Conservation (phyloP, 192 early-diverging fungal species). For the Gorgonomyces haynaldii region DNA sequence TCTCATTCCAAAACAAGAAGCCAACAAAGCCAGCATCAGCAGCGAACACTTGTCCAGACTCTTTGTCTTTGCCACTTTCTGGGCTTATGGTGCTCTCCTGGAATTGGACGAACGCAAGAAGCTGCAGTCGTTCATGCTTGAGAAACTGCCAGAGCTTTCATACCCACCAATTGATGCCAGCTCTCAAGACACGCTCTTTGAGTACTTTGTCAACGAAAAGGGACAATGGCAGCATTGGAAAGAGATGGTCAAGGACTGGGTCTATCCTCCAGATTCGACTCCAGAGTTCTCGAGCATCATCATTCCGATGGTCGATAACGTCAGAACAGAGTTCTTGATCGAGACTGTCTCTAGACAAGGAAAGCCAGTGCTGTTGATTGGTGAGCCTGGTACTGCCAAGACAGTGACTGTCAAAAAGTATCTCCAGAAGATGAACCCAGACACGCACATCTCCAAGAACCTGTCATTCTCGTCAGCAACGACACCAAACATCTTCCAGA, state of each 20-base stretch:
- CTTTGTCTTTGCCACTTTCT: constrained; percentile 49
- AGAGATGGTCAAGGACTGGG: constrained; percentile 40
- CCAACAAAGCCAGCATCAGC: constrained; percentile 38
- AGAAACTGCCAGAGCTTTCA: constrained; percentile 39
- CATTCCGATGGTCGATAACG: constrained; percentile 54
- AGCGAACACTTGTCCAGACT: constrained; percentile 40
- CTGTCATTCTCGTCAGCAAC: constrained; percentile 50
- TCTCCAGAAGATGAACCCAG: constrained; percentile 45
- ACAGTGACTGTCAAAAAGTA: constrained; percentile 50
- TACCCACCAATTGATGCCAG: constrained; percentile 43
- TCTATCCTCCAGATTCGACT: constrained; percentile 41
- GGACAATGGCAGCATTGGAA: constrained; percentile 54
- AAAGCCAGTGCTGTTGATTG: constrained; percentile 48
- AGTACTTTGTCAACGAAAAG: constrained; percentile 46
- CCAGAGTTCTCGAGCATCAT: constrained; percentile 56
- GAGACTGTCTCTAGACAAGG: constrained; percentile 44
- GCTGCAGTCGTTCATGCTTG: constrained; percentile 37
- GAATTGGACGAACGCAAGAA: constrained; percentile 56
- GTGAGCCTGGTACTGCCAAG: constrained; percentile 54
- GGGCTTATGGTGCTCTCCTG: constrained; percentile 44
- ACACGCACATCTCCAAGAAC: constrained; percentile 49
- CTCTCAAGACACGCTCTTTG: constrained; percentile 45
- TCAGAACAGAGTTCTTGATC: constrained; percentile 48
- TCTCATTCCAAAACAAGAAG: constrained; percentile 46
- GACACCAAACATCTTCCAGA: constrained; percentile 53